Evolutionary conservation across 805 yeast genomes (phyloP).

Genomic region (Lipomyces orientalis): DNA sequence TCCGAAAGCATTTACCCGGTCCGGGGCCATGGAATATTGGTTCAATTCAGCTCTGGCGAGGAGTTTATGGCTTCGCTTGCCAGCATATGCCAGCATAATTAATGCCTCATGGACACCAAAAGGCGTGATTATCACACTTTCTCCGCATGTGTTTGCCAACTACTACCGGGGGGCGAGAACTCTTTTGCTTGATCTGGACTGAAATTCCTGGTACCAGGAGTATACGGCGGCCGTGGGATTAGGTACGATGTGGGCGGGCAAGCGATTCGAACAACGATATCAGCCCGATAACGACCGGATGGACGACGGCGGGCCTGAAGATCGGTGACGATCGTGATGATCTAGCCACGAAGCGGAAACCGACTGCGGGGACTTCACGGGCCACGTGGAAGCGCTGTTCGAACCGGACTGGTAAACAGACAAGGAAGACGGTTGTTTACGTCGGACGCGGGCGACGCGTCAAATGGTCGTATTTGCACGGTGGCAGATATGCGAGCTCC

Average conservation of each 20-base stretch:
- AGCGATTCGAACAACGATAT: background rate
- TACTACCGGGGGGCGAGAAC: background rate
- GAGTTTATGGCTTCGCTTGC: too few species aligned
- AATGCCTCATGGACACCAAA: background rate
- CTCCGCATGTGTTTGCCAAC: background rate
- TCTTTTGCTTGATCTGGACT: background rate
- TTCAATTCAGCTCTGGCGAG: too few species aligned
- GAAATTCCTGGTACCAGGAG: background rate
- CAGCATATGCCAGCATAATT: too few species aligned
- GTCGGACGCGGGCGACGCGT: background rate
- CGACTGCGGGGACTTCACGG: background rate
- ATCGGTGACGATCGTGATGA: slow-evolving; percentile 1
- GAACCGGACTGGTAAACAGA: background rate
- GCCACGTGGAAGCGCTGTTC: slow-evolving; percentile 1
- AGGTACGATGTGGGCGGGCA: background rate
- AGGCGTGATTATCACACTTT: background rate
- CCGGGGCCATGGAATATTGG: too few species aligned
- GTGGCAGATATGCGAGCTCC: background rate
- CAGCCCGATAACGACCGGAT: background rate
- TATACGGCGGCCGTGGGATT: background rate
- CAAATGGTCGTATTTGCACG: background rate
- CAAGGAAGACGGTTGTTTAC: background rate
- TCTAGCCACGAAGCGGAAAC: background rate
- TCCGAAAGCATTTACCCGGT: too few species aligned
- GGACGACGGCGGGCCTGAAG: background rate